phyloP scores from a whole-genome alignment of 345 rosid species.

The Hypericum androsaemum region DNA sequence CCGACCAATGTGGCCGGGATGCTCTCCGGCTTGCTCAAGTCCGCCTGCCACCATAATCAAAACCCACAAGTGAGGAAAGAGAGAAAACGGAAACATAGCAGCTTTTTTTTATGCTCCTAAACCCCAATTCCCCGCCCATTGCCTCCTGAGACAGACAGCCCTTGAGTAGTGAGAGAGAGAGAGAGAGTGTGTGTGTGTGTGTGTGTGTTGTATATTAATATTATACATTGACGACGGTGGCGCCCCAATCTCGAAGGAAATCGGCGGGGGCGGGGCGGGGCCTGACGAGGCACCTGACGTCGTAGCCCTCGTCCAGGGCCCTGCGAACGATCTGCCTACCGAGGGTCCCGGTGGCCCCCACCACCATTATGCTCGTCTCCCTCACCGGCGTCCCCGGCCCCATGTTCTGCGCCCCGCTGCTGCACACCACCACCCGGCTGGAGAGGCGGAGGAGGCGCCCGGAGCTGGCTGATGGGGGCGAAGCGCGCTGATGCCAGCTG shows the following conservation, averaged over 20 bases:
- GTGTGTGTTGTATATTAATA: too few species aligned
- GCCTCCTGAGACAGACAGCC: too few species aligned
- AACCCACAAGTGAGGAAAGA: not conserved
- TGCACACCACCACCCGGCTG: slow-evolving; percentile 23
- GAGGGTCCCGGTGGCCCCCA: slow-evolving; percentile 82
- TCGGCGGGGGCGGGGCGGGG: slow-evolving; percentile 94
- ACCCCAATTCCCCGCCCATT: too few species aligned
- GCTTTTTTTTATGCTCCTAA: too few species aligned
- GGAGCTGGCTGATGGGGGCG: too few species aligned
- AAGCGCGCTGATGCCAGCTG: too few species aligned
- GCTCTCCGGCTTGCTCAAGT: slow-evolving; percentile 86
- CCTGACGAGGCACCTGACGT: slow-evolving; percentile 80
- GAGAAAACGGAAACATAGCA: too few species aligned
- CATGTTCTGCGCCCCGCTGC: slow-evolving; percentile 38
- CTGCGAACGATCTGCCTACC: slow-evolving; percentile 89
- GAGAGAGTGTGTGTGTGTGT: not conserved
- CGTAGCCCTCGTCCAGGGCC: slow-evolving; percentile 89
- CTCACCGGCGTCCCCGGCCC: slow-evolving; percentile 77
- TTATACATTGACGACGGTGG: slow-evolving; percentile 79
- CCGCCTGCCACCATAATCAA: slow-evolving; percentile 44
- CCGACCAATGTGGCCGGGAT: slow-evolving; percentile 92
- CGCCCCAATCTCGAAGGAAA: slow-evolving; percentile 96
- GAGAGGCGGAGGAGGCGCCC: not conserved
- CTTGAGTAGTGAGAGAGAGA: not conserved
- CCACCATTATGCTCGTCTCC: slow-evolving; percentile 73